Percentiles rank a stretch among this genome's conserved stretches.
These are phyloP conservation scores for Hypoxylon lienhwacheense DNA, from an alignment of 495 filamentous ascomycete genomes.

Conservation along the genomic window DNA sequence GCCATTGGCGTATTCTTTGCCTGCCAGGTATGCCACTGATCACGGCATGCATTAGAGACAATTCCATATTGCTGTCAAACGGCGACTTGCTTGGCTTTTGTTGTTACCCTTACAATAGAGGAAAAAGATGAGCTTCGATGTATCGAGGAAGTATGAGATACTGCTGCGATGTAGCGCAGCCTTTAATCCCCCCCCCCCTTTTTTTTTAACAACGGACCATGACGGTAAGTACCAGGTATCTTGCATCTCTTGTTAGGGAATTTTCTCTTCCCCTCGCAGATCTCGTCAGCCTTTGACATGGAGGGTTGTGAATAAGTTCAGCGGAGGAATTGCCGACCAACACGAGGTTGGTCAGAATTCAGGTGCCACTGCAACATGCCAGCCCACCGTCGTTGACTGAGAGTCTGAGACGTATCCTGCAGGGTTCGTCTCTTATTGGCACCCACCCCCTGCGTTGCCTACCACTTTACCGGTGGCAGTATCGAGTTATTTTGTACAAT, in stretches of 20 bases:
- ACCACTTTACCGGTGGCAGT: slow-evolving; percentile 3
- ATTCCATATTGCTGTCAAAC: slow-evolving; percentile 25
- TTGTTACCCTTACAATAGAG: slow-evolving; percentile 27
- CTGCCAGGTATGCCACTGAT: slow-evolving; percentile 17
- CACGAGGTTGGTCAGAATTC: slow-evolving; percentile 11
- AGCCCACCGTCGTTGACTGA: slow-evolving; percentile 12
- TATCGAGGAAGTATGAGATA: slow-evolving; percentile 20
- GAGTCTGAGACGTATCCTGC: slow-evolving; percentile 11
- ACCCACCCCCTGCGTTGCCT: slow-evolving; percentile 8
- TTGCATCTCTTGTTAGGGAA: slow-evolving; percentile 5
- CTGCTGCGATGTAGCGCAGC: slow-evolving; percentile 13
- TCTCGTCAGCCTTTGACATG: slow-evolving; percentile 16
- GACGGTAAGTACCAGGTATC: slow-evolving; percentile 4
- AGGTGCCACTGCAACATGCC: slow-evolving; percentile 18
- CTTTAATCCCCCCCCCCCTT: slow-evolving; percentile 4
- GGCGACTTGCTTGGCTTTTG: slow-evolving; percentile 16
- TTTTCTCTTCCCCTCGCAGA: slow-evolving; percentile 19
- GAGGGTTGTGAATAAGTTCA: slow-evolving; percentile 12
- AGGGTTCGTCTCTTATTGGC: slow-evolving; percentile 5
- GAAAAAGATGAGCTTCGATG: slow-evolving; percentile 18
- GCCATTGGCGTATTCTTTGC: slow-evolving; percentile 7
- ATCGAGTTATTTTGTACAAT: slow-evolving; percentile 12
- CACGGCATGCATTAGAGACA: slow-evolving; percentile 26
- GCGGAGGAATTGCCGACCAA: slow-evolving; percentile 10
- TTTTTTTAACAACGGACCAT: slow-evolving; percentile 14